Conservation (phyloP, 208 protist genomes). For the Acanthamoeba quina region DNA sequence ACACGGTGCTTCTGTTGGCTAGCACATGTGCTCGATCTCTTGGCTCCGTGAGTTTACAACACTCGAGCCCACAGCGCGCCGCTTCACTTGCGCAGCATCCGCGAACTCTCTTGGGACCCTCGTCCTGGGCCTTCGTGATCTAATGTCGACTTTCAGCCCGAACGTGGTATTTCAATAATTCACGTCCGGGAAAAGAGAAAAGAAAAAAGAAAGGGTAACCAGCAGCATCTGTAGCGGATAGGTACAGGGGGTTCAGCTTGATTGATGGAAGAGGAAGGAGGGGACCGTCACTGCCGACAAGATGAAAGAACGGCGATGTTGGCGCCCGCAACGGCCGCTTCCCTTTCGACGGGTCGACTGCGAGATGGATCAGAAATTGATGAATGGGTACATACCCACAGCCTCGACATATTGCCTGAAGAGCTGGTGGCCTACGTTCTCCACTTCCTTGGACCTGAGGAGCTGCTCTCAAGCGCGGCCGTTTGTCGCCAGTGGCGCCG, state of each 20-base stretch:
- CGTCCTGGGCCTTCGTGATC: too few species aligned
- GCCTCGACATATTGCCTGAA: not conserved
- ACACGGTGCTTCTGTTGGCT: not conserved
- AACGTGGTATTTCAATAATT: too few species aligned
- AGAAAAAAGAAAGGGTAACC: too few species aligned
- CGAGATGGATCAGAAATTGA: not conserved
- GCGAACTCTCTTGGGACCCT: too few species aligned
- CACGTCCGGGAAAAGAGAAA: too few species aligned
- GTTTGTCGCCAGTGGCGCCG: constrained; percentile 41
- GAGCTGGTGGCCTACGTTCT: constrained; percentile 33
- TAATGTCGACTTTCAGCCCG: too few species aligned
- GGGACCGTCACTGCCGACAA: not conserved
- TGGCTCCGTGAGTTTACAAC: not conserved
- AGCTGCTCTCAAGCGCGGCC: not conserved
- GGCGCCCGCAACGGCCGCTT: too few species aligned
- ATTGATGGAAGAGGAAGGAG: not conserved
- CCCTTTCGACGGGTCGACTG: not conserved
- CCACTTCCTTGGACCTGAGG: constrained; percentile 20
- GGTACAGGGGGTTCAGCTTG: not conserved
- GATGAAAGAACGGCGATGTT: not conserved
- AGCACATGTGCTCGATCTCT: not conserved
- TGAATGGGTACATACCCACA: not conserved
- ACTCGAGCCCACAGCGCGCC: too few species aligned
- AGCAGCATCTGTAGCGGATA: not conserved
- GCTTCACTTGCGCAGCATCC: too few species aligned